phyloP scores from a whole-genome alignment of 306 rosid species.

The Rosa chinensis region DNA sequence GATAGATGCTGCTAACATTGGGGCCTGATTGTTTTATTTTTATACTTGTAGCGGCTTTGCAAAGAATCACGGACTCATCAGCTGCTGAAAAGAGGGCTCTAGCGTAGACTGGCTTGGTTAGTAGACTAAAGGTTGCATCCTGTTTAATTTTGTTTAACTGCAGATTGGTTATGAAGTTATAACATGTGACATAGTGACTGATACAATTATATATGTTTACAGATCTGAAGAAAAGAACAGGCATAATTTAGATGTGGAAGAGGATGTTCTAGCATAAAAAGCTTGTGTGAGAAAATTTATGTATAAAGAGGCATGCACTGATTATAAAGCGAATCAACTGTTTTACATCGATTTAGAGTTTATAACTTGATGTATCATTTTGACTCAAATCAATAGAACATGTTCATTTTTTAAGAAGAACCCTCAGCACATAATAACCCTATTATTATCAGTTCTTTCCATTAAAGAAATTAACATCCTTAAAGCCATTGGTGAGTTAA shows the following conservation, averaged over 20 bases:
- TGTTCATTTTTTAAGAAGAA: background rate
- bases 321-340: background rate
- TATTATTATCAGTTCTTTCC: background rate
- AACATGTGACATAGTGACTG: background rate
- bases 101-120: conserved; percentile 19
- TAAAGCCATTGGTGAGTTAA: too few relatives aligned
- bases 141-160: background rate
- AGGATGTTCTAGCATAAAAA: conserved; percentile 31
- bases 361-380: background rate
- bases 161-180: background rate
- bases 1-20: background rate
- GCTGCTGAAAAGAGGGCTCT: conserved; percentile 29
- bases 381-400: background rate
- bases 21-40: conserved; percentile 18
- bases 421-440: background rate
- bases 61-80: conserved; percentile 38
- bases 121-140: conserved; percentile 3
- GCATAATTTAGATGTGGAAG: conserved; percentile 26
- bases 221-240: conserved; percentile 21
- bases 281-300: conserved; percentile 10
- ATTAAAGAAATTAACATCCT: background rate
- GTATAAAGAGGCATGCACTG: conserved; percentile 7
- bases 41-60: conserved; percentile 31
- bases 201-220: conserved; percentile 27
- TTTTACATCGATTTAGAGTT: background rate